Evolutionary conservation across 1,284 basidiomycete genomes (phyloP).

Genomic region (Ustilago cynodontis): DNA sequence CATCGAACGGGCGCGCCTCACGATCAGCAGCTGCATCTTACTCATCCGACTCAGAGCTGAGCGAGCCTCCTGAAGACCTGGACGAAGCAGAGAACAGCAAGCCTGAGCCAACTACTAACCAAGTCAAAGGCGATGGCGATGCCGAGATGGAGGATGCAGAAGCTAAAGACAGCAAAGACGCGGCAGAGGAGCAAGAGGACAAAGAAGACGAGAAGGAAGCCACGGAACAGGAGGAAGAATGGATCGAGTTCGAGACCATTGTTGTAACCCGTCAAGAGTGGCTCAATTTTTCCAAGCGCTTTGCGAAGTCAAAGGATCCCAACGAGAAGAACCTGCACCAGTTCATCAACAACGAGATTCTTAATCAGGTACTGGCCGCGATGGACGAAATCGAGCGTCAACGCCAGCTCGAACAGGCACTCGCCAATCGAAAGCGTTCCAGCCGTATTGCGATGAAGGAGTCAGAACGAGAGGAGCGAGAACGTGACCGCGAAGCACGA

Average conservation of each 20-base stretch:
- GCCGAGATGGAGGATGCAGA: conserved; percentile 34
- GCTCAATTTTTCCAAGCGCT: conserved; percentile 80
- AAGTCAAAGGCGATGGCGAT: conserved; percentile 1
- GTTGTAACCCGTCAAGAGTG: conserved; percentile 77
- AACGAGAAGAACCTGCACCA: conserved; percentile 82
- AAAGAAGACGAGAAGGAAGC: conserved; percentile 60
- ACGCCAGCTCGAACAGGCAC: conserved; percentile 76
- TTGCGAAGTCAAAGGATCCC: conserved; percentile 81
- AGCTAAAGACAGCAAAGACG: conserved; percentile 56
- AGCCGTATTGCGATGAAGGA: conserved; percentile 79
- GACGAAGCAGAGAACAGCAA: conserved; percentile 19
- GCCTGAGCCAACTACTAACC: not conserved
- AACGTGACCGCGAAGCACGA: conserved; percentile 71
- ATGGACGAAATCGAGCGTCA: conserved; percentile 71
- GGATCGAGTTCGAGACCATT: conserved; percentile 74
- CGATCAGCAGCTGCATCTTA: conserved; percentile 18
- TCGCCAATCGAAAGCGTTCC: conserved; percentile 83
- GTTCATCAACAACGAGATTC: conserved; percentile 76
- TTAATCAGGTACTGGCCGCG: conserved; percentile 76
- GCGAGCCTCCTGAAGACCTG: conserved; percentile 56
- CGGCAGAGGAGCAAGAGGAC: conserved; percentile 34
- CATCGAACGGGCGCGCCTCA: conserved; percentile 22
- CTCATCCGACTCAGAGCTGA: conserved; percentile 62
- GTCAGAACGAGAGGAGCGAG: conserved; percentile 75
- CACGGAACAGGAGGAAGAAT: conserved; percentile 62